Base-by-base conservation (phyloP, 2,329 filamentous ascomycete genomes). In the Chaetomiaceae sp. region DNA sequence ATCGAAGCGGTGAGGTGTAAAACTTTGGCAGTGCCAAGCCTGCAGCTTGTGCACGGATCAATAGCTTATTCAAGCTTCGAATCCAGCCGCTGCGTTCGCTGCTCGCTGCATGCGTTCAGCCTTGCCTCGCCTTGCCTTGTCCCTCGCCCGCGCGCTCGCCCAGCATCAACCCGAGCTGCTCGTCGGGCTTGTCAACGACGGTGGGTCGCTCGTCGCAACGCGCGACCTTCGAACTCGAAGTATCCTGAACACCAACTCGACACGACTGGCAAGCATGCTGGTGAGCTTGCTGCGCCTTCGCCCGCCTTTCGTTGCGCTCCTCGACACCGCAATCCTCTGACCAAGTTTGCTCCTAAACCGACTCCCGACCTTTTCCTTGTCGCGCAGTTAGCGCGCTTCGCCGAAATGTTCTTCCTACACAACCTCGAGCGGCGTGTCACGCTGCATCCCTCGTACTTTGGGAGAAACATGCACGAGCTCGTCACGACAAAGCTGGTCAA, bases 381-480 rank as follows among this genome's bases (percentile, higher is more conserved):
- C 18, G 3, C 35, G 22, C 22, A 5, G 6, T 24, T 24, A 29
- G n/a, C 20, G n/a, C 24, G 14, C 18, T 34, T 19, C 34, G 8
- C 18, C 35, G 12, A 54, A 59, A 98, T 98, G 93, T 98, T 97
- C 70, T 98, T 98, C 74, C 86, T 98, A 56, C 88, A 95, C 70
- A 91, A 95, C 64, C 84, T 97, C 68, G 89, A 95, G 71, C 89
- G 91, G 64, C 85, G 88, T 63, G 90, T 97, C 61, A 90, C 88
- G 58, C 79, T 98, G 62, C 93, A 98, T 64, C 93, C 93, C 22
- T 97, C 91, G 11, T 98, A 94, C 72, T 97, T 98, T 65, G 90
- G 90, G 48, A 84, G 88, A 53, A 88, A 93, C 64, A 94, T 96
- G 74, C 84, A 91, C 60, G 86, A 94, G 58, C 83, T 95, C 59